Base-by-base conservation (phyloP, 164 flowering plant genomes). In the Kingdonia uniflora region DNA sequence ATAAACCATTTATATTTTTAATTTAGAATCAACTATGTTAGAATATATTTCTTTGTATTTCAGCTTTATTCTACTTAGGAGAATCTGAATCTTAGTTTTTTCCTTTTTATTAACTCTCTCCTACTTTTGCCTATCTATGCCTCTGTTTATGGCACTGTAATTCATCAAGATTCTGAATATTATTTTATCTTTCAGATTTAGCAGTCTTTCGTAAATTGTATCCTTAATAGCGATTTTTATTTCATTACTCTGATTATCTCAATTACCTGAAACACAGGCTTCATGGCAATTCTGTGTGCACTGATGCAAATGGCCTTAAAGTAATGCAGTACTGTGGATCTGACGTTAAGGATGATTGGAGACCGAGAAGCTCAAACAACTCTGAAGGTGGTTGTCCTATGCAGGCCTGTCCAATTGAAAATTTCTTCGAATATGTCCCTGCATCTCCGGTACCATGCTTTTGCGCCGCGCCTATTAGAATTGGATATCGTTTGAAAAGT, bases 401-500 rank as follows among this genome's bases (percentile, higher is more conserved):
- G 40, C 69, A 61, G 42, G 15, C 62, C 52, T 91, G 98, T 59
- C 95, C 90, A 24, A 52, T 8, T 3, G 35, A 29, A 29, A 29
- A 25, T 4, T 60, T 64, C 59, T 81, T 43, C 54, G 88, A 85
- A 68, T 75, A 68, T 71, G 70, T 73, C 14, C 76, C 71, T 17
- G 53, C 50, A 52, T 67, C 76, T 50, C 79, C 77, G 5, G 52
- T 24, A 1, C 23, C 44, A 25, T 91, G 98, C 61, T 73, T 74
- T 46, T 92, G 98, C 68, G 79, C 80, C 37, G 85, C 72, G 5
- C 98, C 98, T 49, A 48, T 92, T 42, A 61, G 62, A 25, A 75
- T 92, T 68, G 91, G 77, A 48, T 92, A 82, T 65, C 82, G 96
- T 33, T 64, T 92, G 61, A 87, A 85, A 59, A 87, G 96, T 72